Conservation (phyloP, 163 green algal species). For the Coccomyxa subellipsoidea region DNA sequence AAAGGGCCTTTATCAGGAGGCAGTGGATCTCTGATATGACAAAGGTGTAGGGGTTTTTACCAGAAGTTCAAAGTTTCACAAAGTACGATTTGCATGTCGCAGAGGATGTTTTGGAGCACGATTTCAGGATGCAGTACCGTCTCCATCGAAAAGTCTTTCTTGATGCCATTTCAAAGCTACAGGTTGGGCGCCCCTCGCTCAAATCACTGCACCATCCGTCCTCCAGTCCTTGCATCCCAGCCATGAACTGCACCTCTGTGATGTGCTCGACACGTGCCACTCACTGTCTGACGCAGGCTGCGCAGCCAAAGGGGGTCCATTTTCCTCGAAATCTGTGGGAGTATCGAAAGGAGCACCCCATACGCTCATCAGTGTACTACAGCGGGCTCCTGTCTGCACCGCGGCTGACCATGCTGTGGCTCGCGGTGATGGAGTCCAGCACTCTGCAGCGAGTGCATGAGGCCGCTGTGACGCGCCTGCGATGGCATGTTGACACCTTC, state of each 20-base stretch:
- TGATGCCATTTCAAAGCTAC: background rate
- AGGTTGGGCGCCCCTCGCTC: background rate
- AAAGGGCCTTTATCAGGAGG: too few species aligned
- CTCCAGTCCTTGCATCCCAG: too few species aligned
- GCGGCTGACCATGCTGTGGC: background rate
- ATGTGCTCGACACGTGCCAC: too few species aligned
- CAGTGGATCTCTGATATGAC: too few species aligned
- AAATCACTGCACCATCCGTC: too few species aligned
- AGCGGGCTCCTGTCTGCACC: background rate
- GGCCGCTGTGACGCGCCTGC: background rate
- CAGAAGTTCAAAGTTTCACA: too few species aligned
- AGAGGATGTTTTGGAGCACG: conserved; percentile 17
- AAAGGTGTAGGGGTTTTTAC: too few species aligned
- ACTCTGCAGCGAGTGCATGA: background rate
- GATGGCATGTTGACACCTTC: background rate
- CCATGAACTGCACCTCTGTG: too few species aligned
- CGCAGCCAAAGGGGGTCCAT: background rate
- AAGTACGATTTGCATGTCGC: background rate
- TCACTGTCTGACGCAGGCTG: background rate
- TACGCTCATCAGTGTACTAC: background rate
- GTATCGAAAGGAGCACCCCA: conserved; percentile 3
- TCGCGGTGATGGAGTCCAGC: background rate
- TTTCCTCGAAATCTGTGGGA: background rate
- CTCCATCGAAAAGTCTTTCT: conserved; percentile 6
- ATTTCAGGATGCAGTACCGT: conserved; percentile 10